These are phyloP conservation scores for Turritis glabra DNA, from an alignment of 345 rosid species.

Conservation along the genomic window DNA sequence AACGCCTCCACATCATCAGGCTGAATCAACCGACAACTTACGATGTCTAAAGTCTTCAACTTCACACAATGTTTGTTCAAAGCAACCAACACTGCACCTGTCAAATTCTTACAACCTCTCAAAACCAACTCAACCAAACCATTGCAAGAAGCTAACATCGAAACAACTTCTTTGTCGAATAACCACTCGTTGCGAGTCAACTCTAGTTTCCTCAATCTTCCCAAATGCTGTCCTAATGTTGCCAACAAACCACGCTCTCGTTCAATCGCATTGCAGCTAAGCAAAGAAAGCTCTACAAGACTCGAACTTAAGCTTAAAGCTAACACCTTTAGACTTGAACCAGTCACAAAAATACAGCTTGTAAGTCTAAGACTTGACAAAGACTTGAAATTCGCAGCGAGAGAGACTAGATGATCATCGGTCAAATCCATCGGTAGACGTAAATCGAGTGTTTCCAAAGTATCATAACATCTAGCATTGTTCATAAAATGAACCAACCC, in stretches of 20 bases:
- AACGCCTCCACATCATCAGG: slow-evolving; percentile 54
- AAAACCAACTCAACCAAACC: slow-evolving; percentile 56
- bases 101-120: slow-evolving; percentile 66
- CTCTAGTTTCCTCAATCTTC: slow-evolving; percentile 58
- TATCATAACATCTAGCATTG: slow-evolving; percentile 44
- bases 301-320: slow-evolving; percentile 51
- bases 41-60: slow-evolving; percentile 55
- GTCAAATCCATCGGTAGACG: slow-evolving; percentile 81
- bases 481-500: slow-evolving; percentile 69
- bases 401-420: slow-evolving; percentile 69
- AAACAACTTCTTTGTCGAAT: slow-evolving; percentile 66
- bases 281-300: slow-evolving; percentile 65
- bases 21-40: slow-evolving; percentile 49
- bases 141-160: slow-evolving; percentile 70
- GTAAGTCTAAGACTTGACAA: slow-evolving; percentile 60
- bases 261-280: slow-evolving; percentile 72
- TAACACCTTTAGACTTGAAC: slow-evolving; percentile 66
- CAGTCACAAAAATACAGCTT: slow-evolving; percentile 77
- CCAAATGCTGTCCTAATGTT: slow-evolving; percentile 71
- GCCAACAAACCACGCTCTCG: slow-evolving; percentile 75
- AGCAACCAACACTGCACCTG: slow-evolving; percentile 43
- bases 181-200: slow-evolving; percentile 65
- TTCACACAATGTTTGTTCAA: slow-evolving; percentile 55
- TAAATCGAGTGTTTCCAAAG: slow-evolving; percentile 59
- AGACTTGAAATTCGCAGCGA: slow-evolving; percentile 49